phyloP scores from a whole-genome alignment of 2,329 filamentous ascomycete species.

The Aspergillus uvarum region DNA sequence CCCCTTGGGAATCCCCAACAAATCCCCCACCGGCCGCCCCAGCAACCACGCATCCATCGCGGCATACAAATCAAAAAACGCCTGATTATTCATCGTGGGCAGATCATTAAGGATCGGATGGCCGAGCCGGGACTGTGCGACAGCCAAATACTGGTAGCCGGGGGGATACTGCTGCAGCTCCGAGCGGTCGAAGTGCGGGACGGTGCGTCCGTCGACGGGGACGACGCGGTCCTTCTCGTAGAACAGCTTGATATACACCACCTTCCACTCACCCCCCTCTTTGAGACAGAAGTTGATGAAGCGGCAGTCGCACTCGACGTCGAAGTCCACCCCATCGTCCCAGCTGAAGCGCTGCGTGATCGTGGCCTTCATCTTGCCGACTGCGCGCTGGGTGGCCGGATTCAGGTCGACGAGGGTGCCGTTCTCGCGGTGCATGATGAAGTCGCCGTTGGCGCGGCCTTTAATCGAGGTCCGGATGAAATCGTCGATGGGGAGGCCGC shows the following conservation, averaged over 20 bases:
- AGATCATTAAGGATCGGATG: background rate
- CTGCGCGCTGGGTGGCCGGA: background rate
- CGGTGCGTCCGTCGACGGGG: background rate
- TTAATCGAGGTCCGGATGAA: background rate
- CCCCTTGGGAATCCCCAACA: background rate
- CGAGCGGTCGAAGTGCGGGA: background rate
- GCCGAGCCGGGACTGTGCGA: background rate
- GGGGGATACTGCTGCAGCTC: background rate
- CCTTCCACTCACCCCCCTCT: background rate
- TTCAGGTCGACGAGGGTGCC: slow-evolving; percentile 5
- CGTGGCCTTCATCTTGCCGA: slow-evolving; percentile 5
- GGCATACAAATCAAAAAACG: background rate
- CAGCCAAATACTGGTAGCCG: slow-evolving; percentile 1
- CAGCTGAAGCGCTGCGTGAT: slow-evolving; percentile 3
- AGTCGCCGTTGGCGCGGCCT: slow-evolving; percentile 1
- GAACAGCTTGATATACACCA: slow-evolving; percentile 2
- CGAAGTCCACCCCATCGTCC: background rate
- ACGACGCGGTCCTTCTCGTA: slow-evolving; percentile 1
- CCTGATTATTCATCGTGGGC: background rate
- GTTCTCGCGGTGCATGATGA: slow-evolving; percentile 5
- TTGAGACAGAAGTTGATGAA: slow-evolving; percentile 6
- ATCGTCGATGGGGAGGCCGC: slow-evolving; percentile 1
- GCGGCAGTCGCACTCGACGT: slow-evolving; percentile 4
- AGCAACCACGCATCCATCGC: slow-evolving; percentile 5
- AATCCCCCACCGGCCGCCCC: background rate